Percentiles rank a stretch among this genome's conserved stretches.
These are phyloP conservation scores for Coniferiporia weirii DNA, from an alignment of 1,284 basidiomycete species.

Conservation along the genomic window DNA sequence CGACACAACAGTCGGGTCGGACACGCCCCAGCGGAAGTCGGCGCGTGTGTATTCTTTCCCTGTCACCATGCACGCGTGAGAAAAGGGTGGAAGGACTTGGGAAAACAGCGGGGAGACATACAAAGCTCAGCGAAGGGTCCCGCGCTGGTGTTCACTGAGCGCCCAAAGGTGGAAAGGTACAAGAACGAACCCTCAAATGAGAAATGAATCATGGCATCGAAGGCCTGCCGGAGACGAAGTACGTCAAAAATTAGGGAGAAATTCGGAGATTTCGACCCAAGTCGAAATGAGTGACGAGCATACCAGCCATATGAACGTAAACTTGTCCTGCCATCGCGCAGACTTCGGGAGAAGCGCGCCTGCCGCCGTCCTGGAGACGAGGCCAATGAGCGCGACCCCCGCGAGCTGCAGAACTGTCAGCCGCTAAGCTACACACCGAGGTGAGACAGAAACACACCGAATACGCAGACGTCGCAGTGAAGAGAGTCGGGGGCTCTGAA, in stretches of 20 bases:
- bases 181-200: conserved; percentile 75
- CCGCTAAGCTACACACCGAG: not conserved
- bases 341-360: conserved; percentile 54
- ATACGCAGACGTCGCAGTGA: conserved; percentile 60
- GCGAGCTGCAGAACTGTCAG: conserved; percentile 31
- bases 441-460: conserved; percentile 29
- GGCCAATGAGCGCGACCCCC: conserved; percentile 46
- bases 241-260: not conserved
- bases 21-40: conserved; percentile 72
- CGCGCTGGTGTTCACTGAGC: conserved; percentile 61
- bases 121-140: conserved; percentile 75
- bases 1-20: conserved; percentile 75
- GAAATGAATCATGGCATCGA: conserved; percentile 77
- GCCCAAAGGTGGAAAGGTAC: conserved; percentile 66
- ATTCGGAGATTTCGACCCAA: no score
- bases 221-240: conserved; percentile 40
- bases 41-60: conserved; percentile 70
- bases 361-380: conserved; percentile 47
- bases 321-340: conserved; percentile 55
- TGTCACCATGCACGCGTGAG: conserved; percentile 27
- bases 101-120: conserved; percentile 34
- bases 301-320: conserved; percentile 72
- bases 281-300: conserved; percentile 22
- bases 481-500: conserved; percentile 29
- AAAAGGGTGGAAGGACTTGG: not conserved